Conservation (phyloP, 2,329 filamentous ascomycete species). For the Ophiostoma montium region DNA sequence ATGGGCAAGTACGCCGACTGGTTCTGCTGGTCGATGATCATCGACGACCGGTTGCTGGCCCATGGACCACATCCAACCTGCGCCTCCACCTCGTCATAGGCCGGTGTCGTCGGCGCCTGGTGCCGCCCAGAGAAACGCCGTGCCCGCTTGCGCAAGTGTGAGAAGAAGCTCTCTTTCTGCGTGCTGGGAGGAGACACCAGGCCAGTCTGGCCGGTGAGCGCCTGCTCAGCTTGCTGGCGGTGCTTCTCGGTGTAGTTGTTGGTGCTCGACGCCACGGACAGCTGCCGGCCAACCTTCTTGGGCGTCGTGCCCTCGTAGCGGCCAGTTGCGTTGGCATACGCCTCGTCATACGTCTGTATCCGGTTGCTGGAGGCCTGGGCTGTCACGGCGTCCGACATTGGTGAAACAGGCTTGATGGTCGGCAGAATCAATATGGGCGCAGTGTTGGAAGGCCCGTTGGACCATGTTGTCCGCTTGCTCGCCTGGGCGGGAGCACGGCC, state of each 20-base stretch:
- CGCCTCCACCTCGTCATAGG: conserved; percentile 79
- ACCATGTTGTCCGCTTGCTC: conserved; percentile 85
- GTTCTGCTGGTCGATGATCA: conserved; percentile 50
- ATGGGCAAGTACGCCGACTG: conserved; percentile 10
- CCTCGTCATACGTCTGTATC: conserved; percentile 37
- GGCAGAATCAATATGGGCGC: conserved; percentile 94
- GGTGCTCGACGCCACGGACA: conserved; percentile 81
- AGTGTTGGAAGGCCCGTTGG: conserved; percentile 62
- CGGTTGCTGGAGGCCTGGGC: conserved; percentile 72
- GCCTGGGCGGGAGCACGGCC: conserved; percentile 32
- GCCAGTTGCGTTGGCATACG: conserved; percentile 27
- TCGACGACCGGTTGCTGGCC: conserved; percentile 72
- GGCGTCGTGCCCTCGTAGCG: conserved; percentile 48
- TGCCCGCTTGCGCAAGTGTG: conserved; percentile 85
- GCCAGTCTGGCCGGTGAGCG: conserved; percentile 67
- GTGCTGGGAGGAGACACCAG: conserved; percentile 63
- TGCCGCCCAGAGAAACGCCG: conserved; percentile 85
- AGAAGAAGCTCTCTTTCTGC: conserved; percentile 95
- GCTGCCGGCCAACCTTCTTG: conserved; percentile 89
- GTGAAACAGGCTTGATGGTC: conserved; percentile 86
- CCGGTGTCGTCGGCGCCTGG: conserved; percentile 64
- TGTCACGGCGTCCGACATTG: conserved; percentile 85
- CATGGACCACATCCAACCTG: conserved; percentile 84
- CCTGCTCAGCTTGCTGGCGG: conserved; percentile 79
- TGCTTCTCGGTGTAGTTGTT: conserved; percentile 89